Evolutionary conservation across 768 basidiomycete species (phyloP).

Genomic region (Leucosporidium creatinivorum): DNA sequence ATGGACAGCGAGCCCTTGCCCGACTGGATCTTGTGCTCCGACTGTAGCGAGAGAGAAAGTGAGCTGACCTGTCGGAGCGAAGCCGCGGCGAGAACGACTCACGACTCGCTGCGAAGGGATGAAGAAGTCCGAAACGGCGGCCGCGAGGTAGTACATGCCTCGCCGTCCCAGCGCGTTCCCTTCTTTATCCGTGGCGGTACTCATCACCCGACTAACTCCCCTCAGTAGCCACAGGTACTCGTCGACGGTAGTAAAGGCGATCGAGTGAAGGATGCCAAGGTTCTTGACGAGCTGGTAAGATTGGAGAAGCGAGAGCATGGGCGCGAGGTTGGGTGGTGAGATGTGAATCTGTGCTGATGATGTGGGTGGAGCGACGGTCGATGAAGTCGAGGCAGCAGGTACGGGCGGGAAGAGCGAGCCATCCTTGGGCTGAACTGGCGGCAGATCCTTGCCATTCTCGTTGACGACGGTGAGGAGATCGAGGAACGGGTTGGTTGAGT

Average conservation of each 20-base stretch:
- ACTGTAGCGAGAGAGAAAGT: no score
- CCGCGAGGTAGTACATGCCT: constrained; percentile 92
- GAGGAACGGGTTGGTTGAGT: constrained; percentile 95
- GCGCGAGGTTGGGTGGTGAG: constrained; percentile 55
- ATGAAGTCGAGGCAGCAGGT: not conserved
- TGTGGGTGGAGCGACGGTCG: not conserved
- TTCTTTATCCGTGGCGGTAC: constrained; percentile 21
- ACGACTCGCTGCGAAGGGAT: constrained; percentile 85
- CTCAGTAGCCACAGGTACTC: constrained; percentile 91
- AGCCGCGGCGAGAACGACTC: no score
- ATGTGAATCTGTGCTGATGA: constrained; percentile 51
- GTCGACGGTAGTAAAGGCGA: constrained; percentile 88
- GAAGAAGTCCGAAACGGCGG: constrained; percentile 97
- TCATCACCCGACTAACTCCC: constrained; percentile 53
- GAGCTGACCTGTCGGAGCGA: no score
- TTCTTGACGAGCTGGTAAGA: constrained; percentile 73
- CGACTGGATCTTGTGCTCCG: constrained; percentile 97
- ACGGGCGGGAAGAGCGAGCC: constrained; percentile 4
- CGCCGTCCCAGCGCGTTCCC: constrained; percentile 50
- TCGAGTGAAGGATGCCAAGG: constrained; percentile 65
- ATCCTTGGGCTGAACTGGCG: not conserved
- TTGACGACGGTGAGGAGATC: constrained; percentile 72
- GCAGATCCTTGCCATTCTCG: not conserved
- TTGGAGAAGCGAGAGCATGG: constrained; percentile 64
- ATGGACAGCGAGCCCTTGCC: constrained; percentile 86